Conservation (phyloP, 805 yeast species). For the Zygoascus flipseniorum region DNA sequence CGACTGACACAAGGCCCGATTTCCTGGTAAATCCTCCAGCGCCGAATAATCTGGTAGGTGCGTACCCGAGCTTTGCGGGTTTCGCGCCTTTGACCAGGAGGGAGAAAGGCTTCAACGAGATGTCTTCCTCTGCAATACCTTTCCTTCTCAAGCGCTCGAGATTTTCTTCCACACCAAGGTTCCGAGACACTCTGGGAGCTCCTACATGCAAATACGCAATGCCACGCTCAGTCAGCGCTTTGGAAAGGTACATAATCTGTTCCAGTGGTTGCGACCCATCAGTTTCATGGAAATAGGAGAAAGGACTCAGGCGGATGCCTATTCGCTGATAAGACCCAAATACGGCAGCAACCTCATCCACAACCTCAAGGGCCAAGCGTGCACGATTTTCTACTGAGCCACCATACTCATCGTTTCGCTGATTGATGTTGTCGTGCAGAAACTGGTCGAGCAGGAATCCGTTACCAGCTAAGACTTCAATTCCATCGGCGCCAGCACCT, state of each 20-base stretch:
- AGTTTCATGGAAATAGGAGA: slow-evolving; percentile 15
- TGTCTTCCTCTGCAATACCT: slow-evolving; percentile 22
- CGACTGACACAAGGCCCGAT: background rate
- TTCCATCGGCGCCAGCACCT: slow-evolving; percentile 51
- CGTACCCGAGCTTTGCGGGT: background rate
- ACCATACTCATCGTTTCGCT: slow-evolving; percentile 56
- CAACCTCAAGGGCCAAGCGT: slow-evolving; percentile 40
- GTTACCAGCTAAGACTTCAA: slow-evolving; percentile 59
- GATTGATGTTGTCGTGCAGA: slow-evolving; percentile 37
- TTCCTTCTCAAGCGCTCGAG: slow-evolving; percentile 3
- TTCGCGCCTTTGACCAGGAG: background rate
- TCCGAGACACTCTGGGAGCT: slow-evolving; percentile 21
- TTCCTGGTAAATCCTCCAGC: slow-evolving; percentile 1
- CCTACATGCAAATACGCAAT: slow-evolving; percentile 31
- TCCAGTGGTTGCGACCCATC: slow-evolving; percentile 30
- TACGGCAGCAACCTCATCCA: slow-evolving; percentile 32
- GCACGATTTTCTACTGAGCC: slow-evolving; percentile 53
- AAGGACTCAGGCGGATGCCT: slow-evolving; percentile 34
- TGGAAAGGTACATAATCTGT: slow-evolving; percentile 27
- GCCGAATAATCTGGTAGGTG: background rate
- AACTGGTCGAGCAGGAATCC: slow-evolving; percentile 50
- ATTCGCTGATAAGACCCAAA: slow-evolving; percentile 30
- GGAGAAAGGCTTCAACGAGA: background rate
- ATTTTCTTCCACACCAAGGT: too few relatives aligned
- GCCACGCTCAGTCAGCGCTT: slow-evolving; percentile 29